phyloP scores from a whole-genome alignment of 768 basidiomycete species.

The Pleurotus djamor region DNA sequence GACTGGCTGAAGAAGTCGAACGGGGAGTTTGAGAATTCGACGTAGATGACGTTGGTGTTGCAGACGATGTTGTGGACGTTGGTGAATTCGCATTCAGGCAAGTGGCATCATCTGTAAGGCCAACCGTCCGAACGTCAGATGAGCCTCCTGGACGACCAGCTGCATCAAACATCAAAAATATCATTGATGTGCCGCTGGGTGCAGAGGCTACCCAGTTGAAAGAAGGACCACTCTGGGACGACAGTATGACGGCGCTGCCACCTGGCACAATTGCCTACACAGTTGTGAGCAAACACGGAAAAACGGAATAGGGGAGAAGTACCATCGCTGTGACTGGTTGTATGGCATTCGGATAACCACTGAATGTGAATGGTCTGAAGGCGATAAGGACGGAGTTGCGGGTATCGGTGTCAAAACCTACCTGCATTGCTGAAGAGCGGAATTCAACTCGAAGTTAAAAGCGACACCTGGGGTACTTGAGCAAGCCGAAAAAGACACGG shows the following conservation, averaged over 20 bases:
- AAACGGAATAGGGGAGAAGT: constrained; percentile 15
- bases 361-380: constrained; percentile 44
- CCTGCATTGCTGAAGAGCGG: constrained; percentile 62
- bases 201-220: constrained; percentile 60
- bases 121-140: constrained; percentile 50
- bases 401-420: constrained; percentile 22
- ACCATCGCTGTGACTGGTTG: constrained; percentile 58
- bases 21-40: constrained; percentile 11
- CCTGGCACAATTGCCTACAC: constrained; percentile 61
- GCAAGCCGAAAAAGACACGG: constrained; percentile 1
- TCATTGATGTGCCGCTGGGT: constrained; percentile 51
- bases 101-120: constrained; percentile 39
- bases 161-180: constrained; percentile 57
- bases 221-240: constrained; percentile 33
- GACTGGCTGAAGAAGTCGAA: constrained; percentile 16
- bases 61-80: constrained; percentile 35
- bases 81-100: constrained; percentile 57
- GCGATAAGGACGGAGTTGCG: background rate
- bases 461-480: constrained; percentile 23
- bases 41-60: constrained; percentile 10
- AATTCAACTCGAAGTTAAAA: constrained; percentile 50
- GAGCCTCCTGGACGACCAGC: constrained; percentile 53
- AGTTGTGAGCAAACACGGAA: background rate
- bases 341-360: constrained; percentile 37
- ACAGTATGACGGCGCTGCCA: constrained; percentile 47